Evolutionary conservation across 805 yeast species (phyloP).

Genomic region (Candida ponderosae): DNA sequence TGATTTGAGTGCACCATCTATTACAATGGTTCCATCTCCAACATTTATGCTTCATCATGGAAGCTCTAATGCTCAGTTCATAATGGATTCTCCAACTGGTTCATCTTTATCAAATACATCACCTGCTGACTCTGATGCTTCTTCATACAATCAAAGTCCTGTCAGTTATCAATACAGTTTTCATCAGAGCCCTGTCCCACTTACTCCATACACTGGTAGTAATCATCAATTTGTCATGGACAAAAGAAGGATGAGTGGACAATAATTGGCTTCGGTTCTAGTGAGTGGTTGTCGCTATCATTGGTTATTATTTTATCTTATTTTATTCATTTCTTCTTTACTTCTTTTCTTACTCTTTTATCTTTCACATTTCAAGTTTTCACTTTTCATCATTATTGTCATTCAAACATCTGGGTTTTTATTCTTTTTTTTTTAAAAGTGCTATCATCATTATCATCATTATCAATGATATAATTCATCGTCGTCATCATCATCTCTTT

Average conservation of each 20-base stretch:
- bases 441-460: no score
- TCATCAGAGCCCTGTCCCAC: background rate
- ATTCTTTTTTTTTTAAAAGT: no score
- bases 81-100: constrained; percentile 10
- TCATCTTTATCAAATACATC: constrained; percentile 7
- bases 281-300: no score
- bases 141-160: constrained; percentile 2
- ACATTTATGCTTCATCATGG: constrained; percentile 12
- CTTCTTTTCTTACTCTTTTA: background rate
- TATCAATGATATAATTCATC: no score
- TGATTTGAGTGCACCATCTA: background rate
- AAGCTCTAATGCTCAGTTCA: constrained; percentile 1
- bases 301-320: no score
- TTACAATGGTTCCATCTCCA: constrained; percentile 13
- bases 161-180: no score
- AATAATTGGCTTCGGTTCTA: no score
- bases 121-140: constrained; percentile 17
- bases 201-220: background rate
- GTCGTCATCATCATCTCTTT: no score
- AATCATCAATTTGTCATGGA: background rate
- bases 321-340: no score
- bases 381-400: no score
- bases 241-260: background rate
- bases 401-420: no score
- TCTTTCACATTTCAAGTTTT: no score